These are phyloP conservation scores for Rubia balearica DNA, from an alignment of 305 asterid species.

Conservation along the genomic window DNA sequence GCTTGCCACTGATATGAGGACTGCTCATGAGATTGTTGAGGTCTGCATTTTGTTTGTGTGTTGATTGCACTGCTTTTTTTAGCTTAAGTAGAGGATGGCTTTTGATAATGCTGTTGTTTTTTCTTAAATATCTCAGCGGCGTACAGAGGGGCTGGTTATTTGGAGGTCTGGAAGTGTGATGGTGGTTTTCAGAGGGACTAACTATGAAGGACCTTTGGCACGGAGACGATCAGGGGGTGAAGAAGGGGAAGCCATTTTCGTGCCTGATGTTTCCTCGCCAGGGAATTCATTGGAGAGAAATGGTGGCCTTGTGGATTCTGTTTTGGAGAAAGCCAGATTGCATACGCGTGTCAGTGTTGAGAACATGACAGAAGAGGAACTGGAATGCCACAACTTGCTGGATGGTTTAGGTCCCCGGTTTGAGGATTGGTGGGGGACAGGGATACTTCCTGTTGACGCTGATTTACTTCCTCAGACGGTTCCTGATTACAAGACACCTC, in stretches of 20 bases:
- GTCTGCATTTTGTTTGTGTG: constrained; percentile 23
- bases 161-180: constrained; percentile 99
- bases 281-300: constrained; percentile 28
- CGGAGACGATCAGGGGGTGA: constrained; percentile 36
- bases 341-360: constrained; percentile 28
- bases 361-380: constrained; percentile 61
- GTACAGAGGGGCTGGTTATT: constrained; percentile 84
- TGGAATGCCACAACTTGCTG: constrained; percentile 56
- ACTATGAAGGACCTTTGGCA: constrained; percentile 74
- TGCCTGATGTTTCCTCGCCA: constrained; percentile 63
- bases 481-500: constrained; percentile 87
- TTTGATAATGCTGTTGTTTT: constrained; percentile 8
- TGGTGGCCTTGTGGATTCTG: constrained; percentile 25
- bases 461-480: constrained; percentile 86
- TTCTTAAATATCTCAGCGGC: constrained; percentile 49
- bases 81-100: neutral
- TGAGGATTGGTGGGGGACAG: constrained; percentile 99
- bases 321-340: constrained; percentile 37
- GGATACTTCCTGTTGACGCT: constrained; percentile 95
- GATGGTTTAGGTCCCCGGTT: constrained; percentile 94
- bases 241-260: constrained; percentile 53
- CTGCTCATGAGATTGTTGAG: constrained; percentile 95
- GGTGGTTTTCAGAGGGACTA: constrained; percentile 88
- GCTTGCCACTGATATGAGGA: constrained; percentile 91
- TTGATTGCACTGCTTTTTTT: neutral